These are phyloP conservation scores for Ceratobasidium sp. DNA, from an alignment of 1,284 basidiomycete genomes.

Conservation along the genomic window DNA sequence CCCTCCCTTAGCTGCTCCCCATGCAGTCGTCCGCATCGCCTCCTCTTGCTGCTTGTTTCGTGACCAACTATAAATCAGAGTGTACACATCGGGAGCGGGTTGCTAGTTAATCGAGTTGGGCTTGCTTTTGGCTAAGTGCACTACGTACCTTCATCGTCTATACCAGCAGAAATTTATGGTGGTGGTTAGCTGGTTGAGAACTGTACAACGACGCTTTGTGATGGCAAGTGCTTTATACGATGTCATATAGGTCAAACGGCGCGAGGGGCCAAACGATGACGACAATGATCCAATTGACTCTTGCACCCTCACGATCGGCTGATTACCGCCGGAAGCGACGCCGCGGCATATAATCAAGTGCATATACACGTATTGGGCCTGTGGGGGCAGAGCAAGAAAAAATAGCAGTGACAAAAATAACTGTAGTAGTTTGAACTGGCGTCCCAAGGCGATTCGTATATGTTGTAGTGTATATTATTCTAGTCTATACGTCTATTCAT, in stretches of 20 bases:
- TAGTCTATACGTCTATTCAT: neutral
- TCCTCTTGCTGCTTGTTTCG: conserved; percentile 50
- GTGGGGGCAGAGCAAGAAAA: too few relatives aligned
- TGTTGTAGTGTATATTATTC: too few relatives aligned
- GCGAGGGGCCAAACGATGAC: conserved; percentile 3
- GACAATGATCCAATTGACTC: neutral
- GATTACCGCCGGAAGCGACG: conserved; percentile 21
- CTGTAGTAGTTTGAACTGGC: too few relatives aligned
- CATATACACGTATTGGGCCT: neutral
- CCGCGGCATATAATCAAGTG: conserved; percentile 4
- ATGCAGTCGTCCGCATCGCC: conserved; percentile 10
- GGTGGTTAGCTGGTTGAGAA: too few relatives aligned
- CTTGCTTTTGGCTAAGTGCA: neutral
- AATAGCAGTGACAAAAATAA: too few relatives aligned
- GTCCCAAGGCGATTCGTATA: too few relatives aligned
- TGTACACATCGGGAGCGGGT: neutral
- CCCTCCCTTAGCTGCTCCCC: conserved; percentile 20
- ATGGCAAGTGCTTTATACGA: neutral
- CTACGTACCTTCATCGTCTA: conserved; percentile 6
- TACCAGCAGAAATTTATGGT: too few relatives aligned
- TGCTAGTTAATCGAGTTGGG: too few relatives aligned
- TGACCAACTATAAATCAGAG: conserved; percentile 50
- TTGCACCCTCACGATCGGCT: neutral
- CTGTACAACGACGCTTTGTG: too few relatives aligned
- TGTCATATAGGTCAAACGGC: neutral